Percentiles rank a stretch among this genome's conserved stretches.
Evolutionary conservation across 345 rosid genomes (phyloP).

Genomic region (Gossypium thurberi): DNA sequence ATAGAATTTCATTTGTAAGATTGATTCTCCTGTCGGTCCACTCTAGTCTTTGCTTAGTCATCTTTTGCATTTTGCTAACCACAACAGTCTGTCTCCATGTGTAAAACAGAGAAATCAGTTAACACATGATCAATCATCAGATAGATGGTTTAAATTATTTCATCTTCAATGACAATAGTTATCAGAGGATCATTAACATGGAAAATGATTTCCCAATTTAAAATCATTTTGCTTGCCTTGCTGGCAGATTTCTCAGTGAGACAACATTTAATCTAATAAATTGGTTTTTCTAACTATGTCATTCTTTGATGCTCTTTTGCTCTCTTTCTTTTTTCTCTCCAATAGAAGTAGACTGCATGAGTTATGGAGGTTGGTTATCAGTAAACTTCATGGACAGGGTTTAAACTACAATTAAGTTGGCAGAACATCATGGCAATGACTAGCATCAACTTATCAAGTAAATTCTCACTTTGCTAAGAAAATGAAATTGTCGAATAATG

Average conservation of each 20-base stretch:
- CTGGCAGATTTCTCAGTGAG: background rate
- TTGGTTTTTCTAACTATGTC: slow-evolving; percentile 1
- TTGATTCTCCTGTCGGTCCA: slow-evolving; percentile 92
- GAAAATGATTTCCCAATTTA: background rate
- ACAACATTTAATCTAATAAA: background rate
- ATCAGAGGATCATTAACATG: background rate
- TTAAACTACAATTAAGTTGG: background rate
- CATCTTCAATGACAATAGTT: background rate
- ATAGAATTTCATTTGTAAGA: slow-evolving; percentile 79
- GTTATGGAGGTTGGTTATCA: background rate
- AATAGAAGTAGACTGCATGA: background rate
- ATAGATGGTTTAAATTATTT: background rate
- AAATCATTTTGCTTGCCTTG: background rate
- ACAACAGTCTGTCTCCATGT: slow-evolving; percentile 48
- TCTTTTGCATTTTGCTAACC: slow-evolving; percentile 78
- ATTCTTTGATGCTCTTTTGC: background rate
- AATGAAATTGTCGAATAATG: background rate
- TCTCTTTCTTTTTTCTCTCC: background rate
- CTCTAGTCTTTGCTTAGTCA: slow-evolving; percentile 88
- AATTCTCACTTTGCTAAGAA: background rate
- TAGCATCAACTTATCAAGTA: background rate
- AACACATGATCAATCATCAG: background rate
- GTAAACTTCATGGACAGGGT: background rate
- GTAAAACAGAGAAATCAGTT: slow-evolving; percentile 7
- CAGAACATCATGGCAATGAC: background rate